These are phyloP conservation scores for Russula compacta DNA, from an alignment of 768 basidiomycete genomes.

Conservation along the genomic window DNA sequence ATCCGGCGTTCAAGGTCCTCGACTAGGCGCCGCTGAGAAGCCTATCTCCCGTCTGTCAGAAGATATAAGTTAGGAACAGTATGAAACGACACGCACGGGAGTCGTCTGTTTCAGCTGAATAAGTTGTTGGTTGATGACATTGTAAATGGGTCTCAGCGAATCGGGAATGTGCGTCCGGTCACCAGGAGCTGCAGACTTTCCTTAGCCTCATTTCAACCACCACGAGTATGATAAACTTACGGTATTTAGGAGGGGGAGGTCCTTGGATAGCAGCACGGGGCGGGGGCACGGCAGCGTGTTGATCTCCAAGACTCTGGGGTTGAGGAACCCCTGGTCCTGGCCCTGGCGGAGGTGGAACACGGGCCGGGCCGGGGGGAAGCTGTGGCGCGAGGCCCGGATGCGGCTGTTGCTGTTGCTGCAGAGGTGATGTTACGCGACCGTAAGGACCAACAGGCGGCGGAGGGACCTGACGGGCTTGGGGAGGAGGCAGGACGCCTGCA, in stretches of 20 bases:
- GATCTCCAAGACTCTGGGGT: constrained; percentile 1
- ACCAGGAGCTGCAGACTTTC: constrained; percentile 53
- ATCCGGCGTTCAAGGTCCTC: constrained; percentile 84
- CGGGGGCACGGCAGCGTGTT: constrained; percentile 5
- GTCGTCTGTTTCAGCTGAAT: constrained; percentile 59
- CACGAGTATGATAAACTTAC: constrained; percentile 36
- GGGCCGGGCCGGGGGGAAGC: constrained; percentile 21
- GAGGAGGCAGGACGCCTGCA: constrained; percentile 26
- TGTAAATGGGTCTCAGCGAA: constrained; percentile 51
- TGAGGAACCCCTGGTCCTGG: neutral
- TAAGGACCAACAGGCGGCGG: constrained; percentile 24
- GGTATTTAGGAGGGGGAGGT: constrained; percentile 41
- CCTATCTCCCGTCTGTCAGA: constrained; percentile 32
- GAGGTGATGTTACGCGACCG: constrained; percentile 18
- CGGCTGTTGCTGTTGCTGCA: constrained; percentile 9
- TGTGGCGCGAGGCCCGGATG: constrained; percentile 11
- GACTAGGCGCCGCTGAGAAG: constrained; percentile 73
- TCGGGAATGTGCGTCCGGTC: constrained; percentile 90
- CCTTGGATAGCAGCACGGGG: constrained; percentile 4
- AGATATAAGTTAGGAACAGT: neutral
- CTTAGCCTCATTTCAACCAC: constrained; percentile 2
- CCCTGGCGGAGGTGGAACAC: constrained; percentile 25
- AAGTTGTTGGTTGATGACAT: constrained; percentile 55
- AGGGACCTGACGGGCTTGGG: constrained; percentile 18
- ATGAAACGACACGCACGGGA: constrained; percentile 46